Evolutionary conservation across 495 filamentous ascomycete genomes (phyloP).

Genomic region (Cercophora samala): DNA sequence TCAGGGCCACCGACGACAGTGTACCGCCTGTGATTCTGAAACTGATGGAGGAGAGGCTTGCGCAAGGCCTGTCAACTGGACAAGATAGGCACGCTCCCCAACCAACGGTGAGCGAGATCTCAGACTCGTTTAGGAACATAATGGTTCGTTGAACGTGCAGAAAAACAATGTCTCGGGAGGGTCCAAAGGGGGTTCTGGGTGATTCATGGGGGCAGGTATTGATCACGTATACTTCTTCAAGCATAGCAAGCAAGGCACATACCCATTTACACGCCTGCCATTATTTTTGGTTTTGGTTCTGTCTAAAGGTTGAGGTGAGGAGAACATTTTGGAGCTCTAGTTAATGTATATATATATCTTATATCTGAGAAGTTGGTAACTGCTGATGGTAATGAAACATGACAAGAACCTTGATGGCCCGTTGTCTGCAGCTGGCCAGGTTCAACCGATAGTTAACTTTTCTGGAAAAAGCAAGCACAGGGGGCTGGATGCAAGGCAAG

Average conservation of each 20-base stretch:
- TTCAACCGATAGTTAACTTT: background rate
- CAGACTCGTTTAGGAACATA: constrained; percentile 47
- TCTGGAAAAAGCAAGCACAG: background rate
- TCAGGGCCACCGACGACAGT: constrained; percentile 87
- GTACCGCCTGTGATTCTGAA: constrained; percentile 78
- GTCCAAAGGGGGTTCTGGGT: background rate
- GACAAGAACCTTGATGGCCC: background rate
- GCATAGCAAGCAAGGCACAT: constrained; percentile 3
- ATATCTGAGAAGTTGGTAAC: background rate
- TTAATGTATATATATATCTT: background rate
- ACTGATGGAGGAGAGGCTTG: constrained; percentile 78
- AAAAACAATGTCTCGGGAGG: no score
- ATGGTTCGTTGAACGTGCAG: constrained; percentile 41
- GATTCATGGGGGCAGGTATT: background rate
- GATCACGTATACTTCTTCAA: background rate
- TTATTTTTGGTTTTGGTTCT: background rate
- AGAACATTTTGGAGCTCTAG: background rate
- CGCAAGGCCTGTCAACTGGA: constrained; percentile 45
- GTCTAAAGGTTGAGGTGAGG: background rate
- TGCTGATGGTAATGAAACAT: background rate
- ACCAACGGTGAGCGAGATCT: constrained; percentile 43
- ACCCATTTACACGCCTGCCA: constrained; percentile 1
- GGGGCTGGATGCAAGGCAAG: background rate
- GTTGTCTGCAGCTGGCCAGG: background rate
- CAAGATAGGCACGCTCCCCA: constrained; percentile 30